Evolutionary conservation across 306 rosid species (phyloP), one percentile per base, ranked within the genome.

Genomic region (Trifolium pratense): DNA sequence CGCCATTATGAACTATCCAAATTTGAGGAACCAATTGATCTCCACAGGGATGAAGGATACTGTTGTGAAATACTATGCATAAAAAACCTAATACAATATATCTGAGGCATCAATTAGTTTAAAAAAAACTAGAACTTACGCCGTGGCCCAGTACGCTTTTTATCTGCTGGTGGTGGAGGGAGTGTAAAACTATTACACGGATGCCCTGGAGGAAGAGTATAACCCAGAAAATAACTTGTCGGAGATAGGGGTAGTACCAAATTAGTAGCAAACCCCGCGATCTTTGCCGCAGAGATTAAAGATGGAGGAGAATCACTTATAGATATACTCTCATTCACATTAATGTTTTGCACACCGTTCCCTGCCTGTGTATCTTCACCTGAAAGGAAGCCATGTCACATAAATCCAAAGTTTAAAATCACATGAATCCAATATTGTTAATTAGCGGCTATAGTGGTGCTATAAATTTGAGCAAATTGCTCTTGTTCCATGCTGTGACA

Each of bases 161-260:
- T 88, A 84, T 94, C 97, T 10, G 97, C 91, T 23, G 96, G 98
- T 42, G 98, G 97, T 70, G 98, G 98, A 78, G 97, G 97, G 78
- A 89, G 71, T n/a, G 92, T 79, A 84, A 94, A 89, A 70, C 75
- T 80, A 70, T 85, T 89, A 83, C 98, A 94, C 1, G 89, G 98
- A 87, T 94, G 98, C 51, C 91, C 96, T 0, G 82, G 83, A 70
- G 97, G 91, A 83, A 94, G 97, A 60, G 80, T 73, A 75, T 94
- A 94, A 29, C 98, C 98, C 66, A 88, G 79, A 82, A 91, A 91
- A 83, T 88, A 68, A 39, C 85, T 80, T 57, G 90, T 88, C 13
- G 88, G 91, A 81, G 95, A 91, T 43, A 89, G 90, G 48, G 90
- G 89, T 63, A 84, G 61, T 4, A 42, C 82, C 17, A 80, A 63